A percentile compares a stretch with the other conserved stretches of the same genome.
phyloP scores from a whole-genome alignment of 371 early-diverging fungal species.

The Mortierella sp. region DNA sequence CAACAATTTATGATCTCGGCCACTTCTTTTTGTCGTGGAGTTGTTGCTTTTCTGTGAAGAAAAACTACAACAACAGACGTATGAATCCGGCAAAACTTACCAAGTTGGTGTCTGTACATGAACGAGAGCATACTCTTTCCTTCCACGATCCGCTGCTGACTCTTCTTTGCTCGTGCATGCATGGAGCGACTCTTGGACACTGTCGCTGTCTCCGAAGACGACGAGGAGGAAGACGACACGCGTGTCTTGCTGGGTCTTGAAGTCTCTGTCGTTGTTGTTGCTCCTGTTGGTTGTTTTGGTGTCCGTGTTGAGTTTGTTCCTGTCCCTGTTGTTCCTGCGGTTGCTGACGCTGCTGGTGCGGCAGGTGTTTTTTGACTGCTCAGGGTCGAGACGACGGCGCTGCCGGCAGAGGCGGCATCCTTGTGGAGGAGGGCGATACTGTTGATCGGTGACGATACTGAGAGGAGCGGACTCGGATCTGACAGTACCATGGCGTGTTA shows the following conservation, averaged over 20 bases:
- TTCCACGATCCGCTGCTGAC: constrained; percentile 25
- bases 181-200: background rate
- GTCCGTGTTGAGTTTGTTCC: constrained; percentile 9
- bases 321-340: constrained; percentile 1
- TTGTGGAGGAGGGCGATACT: constrained; percentile 32
- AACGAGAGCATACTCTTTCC: constrained; percentile 40
- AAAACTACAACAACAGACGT: background rate
- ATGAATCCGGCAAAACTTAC: constrained; percentile 19
- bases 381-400: background rate
- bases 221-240: background rate
- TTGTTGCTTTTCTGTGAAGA: background rate
- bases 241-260: background rate
- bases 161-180: constrained; percentile 33
- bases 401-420: constrained; percentile 17
- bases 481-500: constrained; percentile 28
- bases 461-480: constrained; percentile 36
- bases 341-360: background rate
- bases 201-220: constrained; percentile 12
- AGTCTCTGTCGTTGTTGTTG: background rate
- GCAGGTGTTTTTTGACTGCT: constrained; percentile 2
- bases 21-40: background rate
- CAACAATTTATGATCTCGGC: background rate
- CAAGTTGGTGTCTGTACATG: constrained; percentile 50
- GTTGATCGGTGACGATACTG: constrained; percentile 35
- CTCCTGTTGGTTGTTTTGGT: background rate